Evolutionary conservation across 345 rosid genomes (phyloP).

Genomic region (Gynandropsis gynandra): DNA sequence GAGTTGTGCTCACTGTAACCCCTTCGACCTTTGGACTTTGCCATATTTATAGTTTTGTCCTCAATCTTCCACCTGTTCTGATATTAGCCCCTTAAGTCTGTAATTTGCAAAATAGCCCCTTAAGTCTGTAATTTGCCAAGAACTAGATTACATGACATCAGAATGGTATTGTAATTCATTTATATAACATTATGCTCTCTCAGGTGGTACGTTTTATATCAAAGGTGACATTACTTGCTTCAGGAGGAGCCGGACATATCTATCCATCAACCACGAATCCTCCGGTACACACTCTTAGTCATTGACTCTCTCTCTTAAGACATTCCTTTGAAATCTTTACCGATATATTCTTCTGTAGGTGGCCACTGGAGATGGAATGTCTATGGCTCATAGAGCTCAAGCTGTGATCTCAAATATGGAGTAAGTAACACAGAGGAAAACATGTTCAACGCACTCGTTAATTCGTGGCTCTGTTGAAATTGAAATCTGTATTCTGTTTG

Average conservation of each 20-base stretch:
- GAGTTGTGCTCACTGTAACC: no score
- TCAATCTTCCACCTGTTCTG: no score
- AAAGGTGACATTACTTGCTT: slow-evolving; percentile 89
- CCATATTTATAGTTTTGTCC: no score
- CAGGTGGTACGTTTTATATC: slow-evolving; percentile 86
- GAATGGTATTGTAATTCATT: background rate
- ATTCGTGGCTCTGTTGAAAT: background rate
- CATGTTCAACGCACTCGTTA: no score
- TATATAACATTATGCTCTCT: slow-evolving; percentile 12
- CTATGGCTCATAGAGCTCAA: slow-evolving; percentile 95
- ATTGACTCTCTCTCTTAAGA: slow-evolving; percentile 9
- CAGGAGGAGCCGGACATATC: slow-evolving; percentile 98
- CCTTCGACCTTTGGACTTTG: no score
- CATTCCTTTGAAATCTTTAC: slow-evolving; percentile 1
- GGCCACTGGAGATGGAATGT: slow-evolving; percentile 96
- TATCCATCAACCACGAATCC: slow-evolving; percentile 95
- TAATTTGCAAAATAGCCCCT: no score
- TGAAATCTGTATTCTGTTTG: slow-evolving; percentile 5
- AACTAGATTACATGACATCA: no score
- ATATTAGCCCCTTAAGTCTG: no score
- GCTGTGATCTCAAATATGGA: slow-evolving; percentile 97
- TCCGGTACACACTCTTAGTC: slow-evolving; percentile 39
- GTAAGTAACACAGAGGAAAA: slow-evolving; percentile 37
- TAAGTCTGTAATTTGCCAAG: no score
- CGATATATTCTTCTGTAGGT: slow-evolving; percentile 41